Evolutionary conservation across 2,329 filamentous ascomycete species (phyloP).

Genomic region (Didymella segeticola): DNA sequence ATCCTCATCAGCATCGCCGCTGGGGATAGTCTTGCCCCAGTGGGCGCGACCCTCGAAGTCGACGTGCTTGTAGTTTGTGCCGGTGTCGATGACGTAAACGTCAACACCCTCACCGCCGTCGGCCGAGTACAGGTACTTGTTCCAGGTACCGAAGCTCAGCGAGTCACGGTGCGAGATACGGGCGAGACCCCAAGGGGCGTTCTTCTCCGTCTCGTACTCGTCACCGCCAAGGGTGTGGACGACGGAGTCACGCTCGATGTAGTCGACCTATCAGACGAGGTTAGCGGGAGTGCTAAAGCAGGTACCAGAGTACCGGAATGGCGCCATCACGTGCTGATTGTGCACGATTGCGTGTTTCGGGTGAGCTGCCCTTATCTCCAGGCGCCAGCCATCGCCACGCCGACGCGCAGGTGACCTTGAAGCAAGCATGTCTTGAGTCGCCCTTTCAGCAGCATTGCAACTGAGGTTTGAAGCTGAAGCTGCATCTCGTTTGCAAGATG

Average conservation of each 20-base stretch:
- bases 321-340: slow-evolving; percentile 32
- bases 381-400: slow-evolving; percentile 24
- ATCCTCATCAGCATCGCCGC: slow-evolving; percentile 83
- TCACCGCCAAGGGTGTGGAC: slow-evolving; percentile 76
- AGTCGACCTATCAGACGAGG: slow-evolving; percentile 75
- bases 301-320: slow-evolving; percentile 27
- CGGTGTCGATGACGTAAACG: slow-evolving; percentile 98
- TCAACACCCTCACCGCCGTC: slow-evolving; percentile 97
- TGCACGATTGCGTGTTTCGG: slow-evolving; percentile 37
- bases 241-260: slow-evolving; percentile 91
- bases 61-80: slow-evolving; percentile 90
- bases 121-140: slow-evolving; percentile 94
- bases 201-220: slow-evolving; percentile 75
- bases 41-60: slow-evolving; percentile 95
- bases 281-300: slow-evolving; percentile 31
- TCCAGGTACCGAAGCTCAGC: slow-evolving; percentile 90
- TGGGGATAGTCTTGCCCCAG: slow-evolving; percentile 97
- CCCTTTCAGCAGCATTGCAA: too few species aligned
- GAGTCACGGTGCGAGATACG: slow-evolving; percentile 93
- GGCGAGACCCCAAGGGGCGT: slow-evolving; percentile 97
- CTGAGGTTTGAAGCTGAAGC: too few species aligned
- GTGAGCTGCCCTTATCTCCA: slow-evolving; percentile 32
- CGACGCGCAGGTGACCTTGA: slow-evolving; percentile 11
- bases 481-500: not conserved
- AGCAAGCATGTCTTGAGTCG: not conserved